These are phyloP conservation scores for Wickerhamomyces strasburgensis DNA, from an alignment of 805 yeast species.

Conservation along the genomic window DNA sequence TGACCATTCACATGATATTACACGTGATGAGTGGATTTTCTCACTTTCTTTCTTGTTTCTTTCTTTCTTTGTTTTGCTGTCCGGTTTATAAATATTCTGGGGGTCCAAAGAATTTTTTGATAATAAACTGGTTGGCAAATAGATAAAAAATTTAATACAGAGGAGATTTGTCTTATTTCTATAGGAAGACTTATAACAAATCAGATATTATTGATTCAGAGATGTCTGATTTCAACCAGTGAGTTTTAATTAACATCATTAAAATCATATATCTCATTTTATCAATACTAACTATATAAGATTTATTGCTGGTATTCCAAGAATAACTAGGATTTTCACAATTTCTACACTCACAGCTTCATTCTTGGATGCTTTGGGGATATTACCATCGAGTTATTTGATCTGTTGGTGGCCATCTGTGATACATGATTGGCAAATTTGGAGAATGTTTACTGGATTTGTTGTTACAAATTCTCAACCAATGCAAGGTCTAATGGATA, in stretches of 20 bases:
- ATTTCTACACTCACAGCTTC: conserved; percentile 44
- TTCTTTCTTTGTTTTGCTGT: too few species aligned
- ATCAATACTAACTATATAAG: conserved; percentile 15
- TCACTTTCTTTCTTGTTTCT: too few species aligned
- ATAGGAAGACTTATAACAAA: too few species aligned
- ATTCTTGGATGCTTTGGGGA: conserved; percentile 31
- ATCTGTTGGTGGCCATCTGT: conserved; percentile 27
- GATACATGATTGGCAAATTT: conserved; percentile 33
- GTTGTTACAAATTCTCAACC: conserved; percentile 38
- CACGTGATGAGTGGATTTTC: too few species aligned
- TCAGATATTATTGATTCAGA: too few species aligned
- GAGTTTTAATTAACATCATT: not conserved
- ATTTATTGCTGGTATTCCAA: conserved; percentile 45
- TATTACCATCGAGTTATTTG: conserved; percentile 22
- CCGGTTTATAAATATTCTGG: too few species aligned
- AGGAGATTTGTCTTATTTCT: too few species aligned
- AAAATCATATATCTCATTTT: not conserved
- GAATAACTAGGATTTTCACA: conserved; percentile 53
- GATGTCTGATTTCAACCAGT: conserved; percentile 15
- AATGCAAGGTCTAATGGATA: conserved; percentile 43
- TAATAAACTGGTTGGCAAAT: too few species aligned
- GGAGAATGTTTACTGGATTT: conserved; percentile 47
- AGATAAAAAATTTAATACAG: too few species aligned
- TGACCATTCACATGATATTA: too few species aligned
- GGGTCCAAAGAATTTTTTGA: too few species aligned